Base-by-base conservation (phyloP, 345 rosid species). In the Populus davidiana region DNA sequence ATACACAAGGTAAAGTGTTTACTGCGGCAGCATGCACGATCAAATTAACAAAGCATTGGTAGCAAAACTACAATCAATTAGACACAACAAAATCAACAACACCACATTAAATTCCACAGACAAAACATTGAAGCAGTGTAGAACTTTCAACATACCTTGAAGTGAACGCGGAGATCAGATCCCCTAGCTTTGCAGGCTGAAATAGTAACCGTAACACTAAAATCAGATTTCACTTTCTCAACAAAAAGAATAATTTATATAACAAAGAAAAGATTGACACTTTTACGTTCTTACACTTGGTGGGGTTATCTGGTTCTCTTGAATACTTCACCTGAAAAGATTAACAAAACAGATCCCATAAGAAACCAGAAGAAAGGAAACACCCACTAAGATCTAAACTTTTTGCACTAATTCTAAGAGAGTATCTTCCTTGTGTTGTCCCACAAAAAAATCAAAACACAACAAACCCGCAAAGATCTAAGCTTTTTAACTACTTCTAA, bases 101-200 rank as follows among this genome's bases (percentile, higher is more conserved):
- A 59, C 64, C 27, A 59, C 64, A 54, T 20, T 13, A 43, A 54
- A 20, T 54, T 21, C 61, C 23, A 54, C 25, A 23, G 13, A 5
- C 64, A n/a, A 59, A 11, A 59, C 29, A n/a, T 59, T 59, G 64
- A 23, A 23, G 29, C 25, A 23, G 10, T 3, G 16, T 4, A n/a
- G 12, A 59, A 4, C 36, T 11, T 54, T 20, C n/a, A 39, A 6
- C 77, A 63, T 81, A 92, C 93, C 97, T 92, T 92, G 77, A 92
- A 89, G 70, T 91, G 97, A 70, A 88, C 93, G 81, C 93, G 88
- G 66, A 92, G 94, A 74, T 87, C 93, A 39, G 88, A 86, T 20
- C 93, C 94, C 81, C 89, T 81, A 20, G 97, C 90, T 85, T 92
- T 91, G 91, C 97, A 89, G 47, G 93, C 94, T 89, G 86, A 78